phyloP scores from a whole-genome alignment of 768 basidiomycete species.

The Sporobolomyces phaffii region DNA sequence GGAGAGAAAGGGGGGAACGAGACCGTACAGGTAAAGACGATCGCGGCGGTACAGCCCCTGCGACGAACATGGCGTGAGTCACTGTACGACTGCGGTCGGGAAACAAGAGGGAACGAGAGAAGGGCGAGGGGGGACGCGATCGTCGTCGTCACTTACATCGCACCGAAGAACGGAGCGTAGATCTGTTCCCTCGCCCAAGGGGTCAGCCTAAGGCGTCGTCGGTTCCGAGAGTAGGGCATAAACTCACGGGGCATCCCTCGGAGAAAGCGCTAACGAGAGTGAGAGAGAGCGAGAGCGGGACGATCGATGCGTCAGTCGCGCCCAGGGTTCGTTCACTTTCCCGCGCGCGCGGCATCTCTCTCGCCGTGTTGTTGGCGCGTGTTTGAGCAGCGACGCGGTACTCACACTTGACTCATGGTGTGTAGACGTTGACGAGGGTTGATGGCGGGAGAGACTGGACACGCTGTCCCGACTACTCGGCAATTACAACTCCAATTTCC shows the following conservation, averaged over 20 bases:
- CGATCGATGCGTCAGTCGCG: slow-evolving; percentile 25
- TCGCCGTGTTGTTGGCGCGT: no score
- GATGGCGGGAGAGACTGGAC: background rate
- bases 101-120: background rate
- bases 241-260: slow-evolving; percentile 37
- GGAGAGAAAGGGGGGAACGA: background rate
- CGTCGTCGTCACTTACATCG: slow-evolving; percentile 59
- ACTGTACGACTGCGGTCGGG: background rate
- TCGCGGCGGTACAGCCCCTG: slow-evolving; percentile 91
- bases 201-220: background rate
- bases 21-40: slow-evolving; percentile 89
- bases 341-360: no score
- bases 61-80: no score
- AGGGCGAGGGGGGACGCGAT: background rate
- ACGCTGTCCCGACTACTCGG: background rate
- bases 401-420: slow-evolving; percentile 21
- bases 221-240: background rate
- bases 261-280: slow-evolving; percentile 29
- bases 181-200: slow-evolving; percentile 48
- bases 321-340: no score
- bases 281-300: background rate
- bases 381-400: background rate
- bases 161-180: slow-evolving; percentile 97
- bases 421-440: no score
- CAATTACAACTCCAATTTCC: background rate